These are phyloP conservation scores for Thermochaetoides thermophila DNA, from an alignment of 495 filamentous ascomycete species.

Conservation along the genomic window DNA sequence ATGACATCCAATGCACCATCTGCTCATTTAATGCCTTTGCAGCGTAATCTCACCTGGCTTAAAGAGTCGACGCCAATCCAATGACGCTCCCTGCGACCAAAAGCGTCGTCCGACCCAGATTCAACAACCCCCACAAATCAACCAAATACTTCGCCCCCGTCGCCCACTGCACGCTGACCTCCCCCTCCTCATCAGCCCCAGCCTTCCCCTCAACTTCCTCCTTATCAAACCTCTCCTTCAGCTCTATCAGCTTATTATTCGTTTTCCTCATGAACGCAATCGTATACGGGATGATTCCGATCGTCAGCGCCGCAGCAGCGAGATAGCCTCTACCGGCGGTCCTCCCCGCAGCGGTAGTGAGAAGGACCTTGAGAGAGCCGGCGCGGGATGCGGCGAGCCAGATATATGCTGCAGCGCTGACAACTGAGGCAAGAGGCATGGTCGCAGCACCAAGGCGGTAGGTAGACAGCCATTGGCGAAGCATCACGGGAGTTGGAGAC, in stretches of 20 bases:
- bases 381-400: constrained; percentile 22
- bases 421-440: constrained; percentile 19
- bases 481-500: constrained; percentile 36
- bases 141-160: constrained; percentile 30
- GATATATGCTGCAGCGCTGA: constrained; percentile 21
- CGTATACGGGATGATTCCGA: constrained; percentile 37
- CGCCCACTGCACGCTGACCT: constrained; percentile 3
- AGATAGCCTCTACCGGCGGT: no score
- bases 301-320: constrained; percentile 24
- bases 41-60: no score
- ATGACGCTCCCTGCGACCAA: constrained; percentile 7
- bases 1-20: no score
- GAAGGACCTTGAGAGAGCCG: constrained; percentile 3
- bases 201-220: constrained; percentile 1
- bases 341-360: constrained; percentile 13
- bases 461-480: constrained; percentile 32
- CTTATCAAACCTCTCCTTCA: constrained; percentile 18
- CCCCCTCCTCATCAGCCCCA: constrained; percentile 1
- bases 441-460: constrained; percentile 20
- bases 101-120: constrained; percentile 30
- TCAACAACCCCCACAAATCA: constrained; percentile 40
- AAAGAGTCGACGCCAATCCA: constrained; percentile 10
- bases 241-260: constrained; percentile 27
- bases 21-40: no score
- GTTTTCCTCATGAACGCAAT: constrained; percentile 26